These are phyloP conservation scores for Dothideomycetes sp. DNA, from an alignment of 2,329 filamentous ascomycete species.

Conservation along the genomic window DNA sequence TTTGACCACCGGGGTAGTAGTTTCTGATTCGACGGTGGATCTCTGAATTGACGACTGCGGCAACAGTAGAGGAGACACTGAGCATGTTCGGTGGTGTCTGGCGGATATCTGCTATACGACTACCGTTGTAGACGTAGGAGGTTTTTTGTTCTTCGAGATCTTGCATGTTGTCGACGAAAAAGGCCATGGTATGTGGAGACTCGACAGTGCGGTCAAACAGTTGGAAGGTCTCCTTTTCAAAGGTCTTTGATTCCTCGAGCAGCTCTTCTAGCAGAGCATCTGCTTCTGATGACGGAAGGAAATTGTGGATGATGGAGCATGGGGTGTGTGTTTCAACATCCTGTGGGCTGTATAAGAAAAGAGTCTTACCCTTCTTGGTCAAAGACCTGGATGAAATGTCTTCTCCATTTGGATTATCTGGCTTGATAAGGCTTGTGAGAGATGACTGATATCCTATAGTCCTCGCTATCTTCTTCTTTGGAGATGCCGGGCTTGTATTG, in stretches of 20 bases:
- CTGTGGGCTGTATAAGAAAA: conserved; percentile 71
- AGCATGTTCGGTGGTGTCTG: conserved; percentile 64
- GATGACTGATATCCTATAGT: conserved; percentile 34
- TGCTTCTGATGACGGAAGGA: conserved; percentile 61
- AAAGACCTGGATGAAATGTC: conserved; percentile 27
- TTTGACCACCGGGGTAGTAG: conserved; percentile 57
- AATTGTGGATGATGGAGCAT: conserved; percentile 87
- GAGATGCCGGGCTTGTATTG: not conserved
- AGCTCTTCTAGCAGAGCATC: conserved; percentile 66
- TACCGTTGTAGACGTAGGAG: conserved; percentile 81
- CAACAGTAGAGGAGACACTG: conserved; percentile 57
- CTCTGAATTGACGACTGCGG: conserved; percentile 65
- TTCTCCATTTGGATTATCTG: not conserved
- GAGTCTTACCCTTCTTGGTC: conserved; percentile 67
- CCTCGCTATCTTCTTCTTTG: conserved; percentile 6
- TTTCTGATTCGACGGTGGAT: conserved; percentile 59
- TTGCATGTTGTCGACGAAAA: conserved; percentile 67
- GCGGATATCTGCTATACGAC: conserved; percentile 62
- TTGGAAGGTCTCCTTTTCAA: conserved; percentile 64
- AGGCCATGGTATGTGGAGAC: conserved; percentile 71
- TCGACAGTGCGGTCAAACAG: conserved; percentile 80
- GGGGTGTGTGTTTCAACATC: conserved; percentile 78
- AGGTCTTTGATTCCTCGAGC: conserved; percentile 59
- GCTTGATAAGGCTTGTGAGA: conserved; percentile 11
- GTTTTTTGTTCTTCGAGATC: conserved; percentile 60